phyloP scores from a whole-genome alignment of 2,329 filamentous ascomycete genomes.

The Alternaria longipes region DNA sequence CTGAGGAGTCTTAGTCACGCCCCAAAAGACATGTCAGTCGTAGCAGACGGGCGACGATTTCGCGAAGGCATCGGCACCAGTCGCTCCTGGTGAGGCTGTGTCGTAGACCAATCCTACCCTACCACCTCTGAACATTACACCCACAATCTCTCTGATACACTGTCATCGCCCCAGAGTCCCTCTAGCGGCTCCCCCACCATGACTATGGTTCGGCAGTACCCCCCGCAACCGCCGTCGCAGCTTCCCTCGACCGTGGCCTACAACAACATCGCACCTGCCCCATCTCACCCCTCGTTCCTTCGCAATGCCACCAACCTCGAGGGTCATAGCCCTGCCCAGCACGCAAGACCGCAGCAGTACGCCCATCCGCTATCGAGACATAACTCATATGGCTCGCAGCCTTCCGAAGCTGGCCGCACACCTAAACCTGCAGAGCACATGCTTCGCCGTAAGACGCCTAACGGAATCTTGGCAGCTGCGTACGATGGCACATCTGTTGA shows the following conservation, averaged over 20 bases:
- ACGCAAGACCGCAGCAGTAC: conserved; percentile 48
- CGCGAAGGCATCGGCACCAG: conserved; percentile 56
- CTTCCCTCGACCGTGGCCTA: conserved; percentile 39
- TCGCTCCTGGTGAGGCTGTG: conserved; percentile 51
- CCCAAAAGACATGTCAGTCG: conserved; percentile 51
- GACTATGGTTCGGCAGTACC: conserved; percentile 52
- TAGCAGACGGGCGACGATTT: conserved; percentile 49
- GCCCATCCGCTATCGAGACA: conserved; percentile 52
- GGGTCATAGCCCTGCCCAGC: conserved; percentile 32
- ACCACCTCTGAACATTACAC: not conserved
- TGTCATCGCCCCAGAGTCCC: conserved; percentile 9
- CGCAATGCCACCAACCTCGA: conserved; percentile 40
- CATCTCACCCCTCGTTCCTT: conserved; percentile 36
- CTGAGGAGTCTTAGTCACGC: conserved; percentile 16
- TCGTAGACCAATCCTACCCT: conserved; percentile 5
- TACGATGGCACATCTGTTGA: conserved; percentile 86
- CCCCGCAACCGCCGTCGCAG: conserved; percentile 45
- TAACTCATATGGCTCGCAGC: conserved; percentile 47
- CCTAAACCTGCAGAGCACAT: conserved; percentile 71
- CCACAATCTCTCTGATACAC: conserved; percentile 1
- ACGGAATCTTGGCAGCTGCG: conserved; percentile 88
- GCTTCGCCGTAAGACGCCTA: conserved; percentile 89
- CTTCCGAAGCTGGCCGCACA: conserved; percentile 34
- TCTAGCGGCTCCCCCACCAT: conserved; percentile 37
- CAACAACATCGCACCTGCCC: conserved; percentile 33